Evolutionary conservation across 306 rosid species (phyloP).

Genomic region (Gastrolobium bilobum): DNA sequence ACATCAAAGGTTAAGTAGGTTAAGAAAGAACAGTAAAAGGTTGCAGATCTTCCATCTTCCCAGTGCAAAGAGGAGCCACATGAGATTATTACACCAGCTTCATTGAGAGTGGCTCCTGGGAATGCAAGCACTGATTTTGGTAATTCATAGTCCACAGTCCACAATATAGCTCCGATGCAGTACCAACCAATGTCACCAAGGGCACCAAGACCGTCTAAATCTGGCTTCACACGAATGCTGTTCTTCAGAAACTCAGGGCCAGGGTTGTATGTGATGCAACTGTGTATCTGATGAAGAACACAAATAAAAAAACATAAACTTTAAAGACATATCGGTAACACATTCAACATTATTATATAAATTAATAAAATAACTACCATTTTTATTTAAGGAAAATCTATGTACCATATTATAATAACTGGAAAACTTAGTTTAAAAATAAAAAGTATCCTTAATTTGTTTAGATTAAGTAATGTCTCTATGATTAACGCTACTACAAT

Average conservation of each 20-base stretch:
- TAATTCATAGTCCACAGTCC: slow-evolving; percentile 51
- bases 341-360: too few species aligned
- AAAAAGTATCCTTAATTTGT: too few species aligned
- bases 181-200: slow-evolving; percentile 63
- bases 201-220: slow-evolving; percentile 60
- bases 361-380: too few species aligned
- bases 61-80: slow-evolving; percentile 58
- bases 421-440: too few species aligned
- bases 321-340: not conserved
- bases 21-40: slow-evolving; percentile 52
- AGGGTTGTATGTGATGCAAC: slow-evolving; percentile 51
- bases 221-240: slow-evolving; percentile 50
- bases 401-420: too few species aligned
- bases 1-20: slow-evolving; percentile 40
- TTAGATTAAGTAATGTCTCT: too few species aligned
- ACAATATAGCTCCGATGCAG: slow-evolving; percentile 53
- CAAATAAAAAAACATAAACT: not conserved
- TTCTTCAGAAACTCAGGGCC: slow-evolving; percentile 47
- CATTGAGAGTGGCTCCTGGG: slow-evolving; percentile 44
- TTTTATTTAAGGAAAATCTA: too few species aligned
- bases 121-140: slow-evolving; percentile 55
- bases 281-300: slow-evolving; percentile 48
- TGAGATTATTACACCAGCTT: slow-evolving; percentile 52
- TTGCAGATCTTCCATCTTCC: slow-evolving; percentile 53
- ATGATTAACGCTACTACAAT: too few species aligned